Evolutionary conservation across 2,329 filamentous ascomycete species (phyloP).

Genomic region (Arthroderma sp.): DNA sequence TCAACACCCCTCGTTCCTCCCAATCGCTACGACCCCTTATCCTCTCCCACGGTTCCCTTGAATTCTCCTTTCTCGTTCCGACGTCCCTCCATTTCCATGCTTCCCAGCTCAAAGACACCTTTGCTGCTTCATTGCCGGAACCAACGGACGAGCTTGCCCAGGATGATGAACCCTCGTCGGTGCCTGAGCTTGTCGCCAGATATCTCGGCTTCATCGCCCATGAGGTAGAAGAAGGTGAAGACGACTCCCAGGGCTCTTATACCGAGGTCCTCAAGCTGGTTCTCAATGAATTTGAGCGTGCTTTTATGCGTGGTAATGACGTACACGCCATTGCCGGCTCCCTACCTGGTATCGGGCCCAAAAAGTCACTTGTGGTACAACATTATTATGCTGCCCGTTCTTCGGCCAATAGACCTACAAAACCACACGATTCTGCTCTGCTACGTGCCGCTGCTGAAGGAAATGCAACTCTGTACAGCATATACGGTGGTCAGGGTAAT

Average conservation of each 20-base stretch:
- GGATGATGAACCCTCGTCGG: slow-evolving; percentile 97
- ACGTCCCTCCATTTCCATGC: slow-evolving; percentile 94
- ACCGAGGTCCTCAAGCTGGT: slow-evolving; percentile 85
- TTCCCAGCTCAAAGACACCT: slow-evolving; percentile 82
- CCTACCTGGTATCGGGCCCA: slow-evolving; percentile 78
- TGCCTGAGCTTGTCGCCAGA: slow-evolving; percentile 78
- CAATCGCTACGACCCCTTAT: slow-evolving; percentile 84
- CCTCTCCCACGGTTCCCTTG: slow-evolving; percentile 84
- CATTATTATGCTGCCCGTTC: slow-evolving; percentile 85
- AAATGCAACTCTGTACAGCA: slow-evolving; percentile 74
- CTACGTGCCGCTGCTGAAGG: slow-evolving; percentile 76
- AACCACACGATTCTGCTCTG: slow-evolving; percentile 84
- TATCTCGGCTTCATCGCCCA: slow-evolving; percentile 83
- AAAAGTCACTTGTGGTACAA: slow-evolving; percentile 80
- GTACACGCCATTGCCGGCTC: slow-evolving; percentile 78
- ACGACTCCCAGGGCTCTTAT: slow-evolving; percentile 75
- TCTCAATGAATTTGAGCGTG: slow-evolving; percentile 91
- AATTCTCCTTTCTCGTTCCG: slow-evolving; percentile 89
- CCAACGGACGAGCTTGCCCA: slow-evolving; percentile 95
- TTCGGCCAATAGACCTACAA: slow-evolving; percentile 72
- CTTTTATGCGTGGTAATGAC: slow-evolving; percentile 88
- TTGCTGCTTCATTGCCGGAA: slow-evolving; percentile 68
- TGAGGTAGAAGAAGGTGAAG: slow-evolving; percentile 85
- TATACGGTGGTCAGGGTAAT: slow-evolving; percentile 95
- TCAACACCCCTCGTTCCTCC: slow-evolving; percentile 88